phyloP scores from a whole-genome alignment of 192 early-diverging fungal species.

The Entomortierella chlamydospora region DNA sequence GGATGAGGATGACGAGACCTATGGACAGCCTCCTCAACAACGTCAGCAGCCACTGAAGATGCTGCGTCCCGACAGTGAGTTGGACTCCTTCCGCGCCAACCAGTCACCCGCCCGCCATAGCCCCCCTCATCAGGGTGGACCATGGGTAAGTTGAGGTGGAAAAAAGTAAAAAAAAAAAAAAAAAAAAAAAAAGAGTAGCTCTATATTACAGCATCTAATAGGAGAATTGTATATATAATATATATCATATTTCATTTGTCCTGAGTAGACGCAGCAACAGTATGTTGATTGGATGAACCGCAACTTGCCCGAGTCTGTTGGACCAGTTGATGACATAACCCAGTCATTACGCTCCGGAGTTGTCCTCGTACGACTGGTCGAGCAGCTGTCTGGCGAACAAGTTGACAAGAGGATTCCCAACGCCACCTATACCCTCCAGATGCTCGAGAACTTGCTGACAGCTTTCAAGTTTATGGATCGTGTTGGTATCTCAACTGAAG shows the following conservation, averaged over 20 bases:
- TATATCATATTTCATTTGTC: background rate
- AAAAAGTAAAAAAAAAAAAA: background rate
- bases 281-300: conserved; percentile 65
- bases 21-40: background rate
- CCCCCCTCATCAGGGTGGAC: background rate
- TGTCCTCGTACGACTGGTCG: conserved; percentile 59
- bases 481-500: conserved; percentile 62
- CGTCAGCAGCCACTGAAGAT: conserved; percentile 11
- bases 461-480: conserved; percentile 70
- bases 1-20: conserved; percentile 44
- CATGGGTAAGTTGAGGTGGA: conserved; percentile 9
- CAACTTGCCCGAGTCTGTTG: conserved; percentile 46
- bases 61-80: conserved; percentile 38
- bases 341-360: conserved; percentile 61
- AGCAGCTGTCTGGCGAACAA: conserved; percentile 58
- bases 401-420: conserved; percentile 59
- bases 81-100: conserved; percentile 22
- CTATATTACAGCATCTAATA: too few relatives aligned
- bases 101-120: background rate
- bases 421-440: conserved; percentile 60
- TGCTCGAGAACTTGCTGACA: conserved; percentile 64
- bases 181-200: too few relatives aligned
- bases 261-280: conserved; percentile 51
- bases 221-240: too few relatives aligned
- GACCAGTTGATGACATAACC: conserved; percentile 55